These are phyloP conservation scores for Sphagnum magellanicum DNA, from an alignment of 228 moss, liverwort and hornwort species.

Conservation along the genomic window DNA sequence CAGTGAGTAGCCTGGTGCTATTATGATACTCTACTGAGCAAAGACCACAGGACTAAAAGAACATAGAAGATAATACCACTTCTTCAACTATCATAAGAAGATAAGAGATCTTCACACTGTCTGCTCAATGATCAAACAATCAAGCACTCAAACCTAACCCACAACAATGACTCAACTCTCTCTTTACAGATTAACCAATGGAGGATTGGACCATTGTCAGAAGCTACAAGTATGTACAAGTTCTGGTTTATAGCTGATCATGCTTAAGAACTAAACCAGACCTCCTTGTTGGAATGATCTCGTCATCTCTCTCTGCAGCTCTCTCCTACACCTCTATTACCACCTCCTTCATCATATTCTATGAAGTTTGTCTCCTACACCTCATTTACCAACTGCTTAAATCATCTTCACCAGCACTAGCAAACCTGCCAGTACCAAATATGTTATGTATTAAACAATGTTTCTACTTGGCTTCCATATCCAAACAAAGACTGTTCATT, in stretches of 20 bases:
- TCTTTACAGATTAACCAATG: conserved; percentile 39
- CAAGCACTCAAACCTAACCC: too few relatives aligned
- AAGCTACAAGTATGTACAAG: conserved; percentile 52
- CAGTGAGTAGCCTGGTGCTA: too few relatives aligned
- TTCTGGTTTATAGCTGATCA: conserved; percentile 24
- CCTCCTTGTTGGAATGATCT: conserved; percentile 27
- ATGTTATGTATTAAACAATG: conserved; percentile 6
- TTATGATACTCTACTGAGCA: too few relatives aligned
- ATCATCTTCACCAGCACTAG: conserved; percentile 12
- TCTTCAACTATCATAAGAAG: too few relatives aligned
- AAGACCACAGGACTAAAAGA: too few relatives aligned
- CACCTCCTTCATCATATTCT: conserved; percentile 17
- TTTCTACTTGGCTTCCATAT: neutral
- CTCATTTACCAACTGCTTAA: conserved; percentile 3
- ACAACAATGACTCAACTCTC: too few relatives aligned
- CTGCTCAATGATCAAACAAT: too few relatives aligned
- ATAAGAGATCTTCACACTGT: too few relatives aligned
- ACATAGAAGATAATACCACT: too few relatives aligned
- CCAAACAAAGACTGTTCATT: too few relatives aligned
- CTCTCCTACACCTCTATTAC: conserved; percentile 19
- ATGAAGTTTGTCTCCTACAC: conserved; percentile 2
- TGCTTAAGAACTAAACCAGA: conserved; percentile 28
- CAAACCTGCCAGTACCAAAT: conserved; percentile 1
- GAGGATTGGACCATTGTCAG: conserved; percentile 23
- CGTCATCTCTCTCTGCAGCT: conserved; percentile 18